Percentiles rank a stretch among this genome's conserved stretches.
Evolutionary conservation across 306 rosid species (phyloP).

Genomic region (Cicer cuneatum): DNA sequence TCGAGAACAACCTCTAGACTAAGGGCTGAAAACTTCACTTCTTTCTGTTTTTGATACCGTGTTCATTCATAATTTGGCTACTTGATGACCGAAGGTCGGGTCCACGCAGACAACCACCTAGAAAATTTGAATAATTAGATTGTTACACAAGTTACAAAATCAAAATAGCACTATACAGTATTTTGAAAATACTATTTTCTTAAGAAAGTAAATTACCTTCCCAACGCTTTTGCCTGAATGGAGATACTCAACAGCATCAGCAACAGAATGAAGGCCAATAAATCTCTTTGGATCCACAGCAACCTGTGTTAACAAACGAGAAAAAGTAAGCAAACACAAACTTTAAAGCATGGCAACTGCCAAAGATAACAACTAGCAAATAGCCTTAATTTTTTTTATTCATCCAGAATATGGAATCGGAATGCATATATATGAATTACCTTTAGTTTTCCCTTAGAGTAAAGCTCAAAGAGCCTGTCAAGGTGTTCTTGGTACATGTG

Average conservation of each 20-base stretch:
- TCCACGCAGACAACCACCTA: slow-evolving; percentile 94
- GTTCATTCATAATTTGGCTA: slow-evolving; percentile 67
- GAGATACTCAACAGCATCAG: slow-evolving; percentile 92
- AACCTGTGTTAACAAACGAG: slow-evolving; percentile 56
- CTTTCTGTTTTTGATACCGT: slow-evolving; percentile 31
- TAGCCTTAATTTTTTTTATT: background rate
- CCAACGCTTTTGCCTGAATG: slow-evolving; percentile 97
- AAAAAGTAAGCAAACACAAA: slow-evolving; percentile 19
- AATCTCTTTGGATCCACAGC: slow-evolving; percentile 79
- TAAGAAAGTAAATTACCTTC: slow-evolving; percentile 65
- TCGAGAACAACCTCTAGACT: slow-evolving; percentile 21
- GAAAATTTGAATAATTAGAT: slow-evolving; percentile 21
- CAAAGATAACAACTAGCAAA: slow-evolving; percentile 31
- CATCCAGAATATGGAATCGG: slow-evolving; percentile 1
- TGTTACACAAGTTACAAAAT: slow-evolving; percentile 31
- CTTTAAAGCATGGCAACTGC: slow-evolving; percentile 28
- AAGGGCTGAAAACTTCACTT: slow-evolving; percentile 29
- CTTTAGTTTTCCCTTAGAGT: slow-evolving; percentile 80
- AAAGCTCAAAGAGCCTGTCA: slow-evolving; percentile 67
- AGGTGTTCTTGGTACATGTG: slow-evolving; percentile 88
- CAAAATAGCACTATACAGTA: background rate
- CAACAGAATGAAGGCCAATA: slow-evolving; percentile 73
- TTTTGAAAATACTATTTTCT: background rate
- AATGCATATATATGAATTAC: slow-evolving; percentile 47
- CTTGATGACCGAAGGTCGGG: slow-evolving; percentile 63